Evolutionary conservation across 768 basidiomycete genomes (phyloP).

Genomic region (Hygrophorus russula): DNA sequence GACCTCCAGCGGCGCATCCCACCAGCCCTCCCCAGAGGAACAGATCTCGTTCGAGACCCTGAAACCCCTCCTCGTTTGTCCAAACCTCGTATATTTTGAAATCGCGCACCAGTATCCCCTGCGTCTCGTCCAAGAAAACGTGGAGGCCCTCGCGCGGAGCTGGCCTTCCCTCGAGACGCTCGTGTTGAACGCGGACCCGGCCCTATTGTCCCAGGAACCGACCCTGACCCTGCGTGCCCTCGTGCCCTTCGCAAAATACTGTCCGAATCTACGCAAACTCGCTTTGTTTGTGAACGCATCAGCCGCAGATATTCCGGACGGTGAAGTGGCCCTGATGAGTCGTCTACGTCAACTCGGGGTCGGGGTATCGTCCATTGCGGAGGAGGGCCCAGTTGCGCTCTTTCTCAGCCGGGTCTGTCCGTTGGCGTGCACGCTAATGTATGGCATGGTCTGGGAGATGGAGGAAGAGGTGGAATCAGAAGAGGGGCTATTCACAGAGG

Average conservation of each 20-base stretch:
- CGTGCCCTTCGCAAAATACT: conserved; percentile 28
- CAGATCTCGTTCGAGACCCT: conserved; percentile 9
- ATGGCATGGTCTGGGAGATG: too few species aligned
- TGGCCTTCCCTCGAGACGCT: conserved; percentile 36
- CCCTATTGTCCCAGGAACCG: conserved; percentile 16
- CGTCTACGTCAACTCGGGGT: conserved; percentile 28
- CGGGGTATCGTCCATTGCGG: conserved; percentile 36
- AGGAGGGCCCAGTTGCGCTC: conserved; percentile 33
- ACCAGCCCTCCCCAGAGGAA: conserved; percentile 9
- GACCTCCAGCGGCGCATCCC: conserved; percentile 7
- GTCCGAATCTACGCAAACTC: conserved; percentile 26
- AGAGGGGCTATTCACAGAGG: too few species aligned
- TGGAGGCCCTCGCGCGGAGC: conserved; percentile 31
- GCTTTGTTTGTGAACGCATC: conserved; percentile 29
- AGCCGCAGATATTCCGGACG: conserved; percentile 1
- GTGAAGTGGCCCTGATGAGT: conserved; percentile 16
- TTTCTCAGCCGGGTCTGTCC: conserved; percentile 46
- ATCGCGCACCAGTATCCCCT: conserved; percentile 28
- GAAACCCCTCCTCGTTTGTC: conserved; percentile 10
- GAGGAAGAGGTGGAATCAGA: too few species aligned
- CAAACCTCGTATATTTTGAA: conserved; percentile 17
- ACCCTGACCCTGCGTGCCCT: conserved; percentile 27
- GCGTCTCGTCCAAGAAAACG: conserved; percentile 26
- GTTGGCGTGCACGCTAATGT: conserved; percentile 16
- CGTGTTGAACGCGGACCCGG: conserved; percentile 36